Evolutionary conservation across 2,329 filamentous ascomycete genomes (phyloP).

Genomic region (Fusarium neocosmosporiellum): DNA sequence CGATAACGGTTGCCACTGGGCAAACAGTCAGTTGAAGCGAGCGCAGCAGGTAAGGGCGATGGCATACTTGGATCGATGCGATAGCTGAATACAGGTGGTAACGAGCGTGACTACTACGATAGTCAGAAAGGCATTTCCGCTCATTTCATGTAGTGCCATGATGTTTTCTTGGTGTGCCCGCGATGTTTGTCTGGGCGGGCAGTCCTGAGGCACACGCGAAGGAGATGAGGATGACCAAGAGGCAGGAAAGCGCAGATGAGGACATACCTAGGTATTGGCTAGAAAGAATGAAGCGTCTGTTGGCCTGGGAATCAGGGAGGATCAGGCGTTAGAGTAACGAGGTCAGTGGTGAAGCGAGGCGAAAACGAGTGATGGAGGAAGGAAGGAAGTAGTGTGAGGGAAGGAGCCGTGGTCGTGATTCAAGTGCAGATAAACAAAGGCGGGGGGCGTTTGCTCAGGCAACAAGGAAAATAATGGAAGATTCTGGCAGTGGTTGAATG

Average conservation of each 20-base stretch:
- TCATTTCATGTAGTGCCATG: background rate
- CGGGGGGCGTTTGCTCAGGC: background rate
- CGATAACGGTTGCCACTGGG: slow-evolving; percentile 43
- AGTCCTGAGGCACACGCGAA: background rate
- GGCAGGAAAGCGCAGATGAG: background rate
- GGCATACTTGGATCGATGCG: slow-evolving; percentile 30
- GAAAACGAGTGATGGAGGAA: slow-evolving; percentile 21
- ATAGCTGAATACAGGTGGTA: slow-evolving; percentile 19
- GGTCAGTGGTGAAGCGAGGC: slow-evolving; percentile 14
- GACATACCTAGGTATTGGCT: slow-evolving; percentile 17
- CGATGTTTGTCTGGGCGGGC: background rate
- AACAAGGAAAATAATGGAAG: background rate
- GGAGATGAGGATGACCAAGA: background rate
- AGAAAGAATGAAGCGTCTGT: slow-evolving; percentile 23
- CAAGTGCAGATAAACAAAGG: slow-evolving; percentile 22
- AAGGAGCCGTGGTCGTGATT: slow-evolving; percentile 13
- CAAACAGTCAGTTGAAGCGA: slow-evolving; percentile 24
- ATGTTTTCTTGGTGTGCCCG: background rate
- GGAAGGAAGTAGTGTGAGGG: slow-evolving; percentile 20
- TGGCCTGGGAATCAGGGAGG: slow-evolving; percentile 16
- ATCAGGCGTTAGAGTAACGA: slow-evolving; percentile 30
- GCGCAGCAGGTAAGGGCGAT: background rate
- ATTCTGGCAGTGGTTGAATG: slow-evolving; percentile 34
- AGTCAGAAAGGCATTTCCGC: slow-evolving; percentile 13
- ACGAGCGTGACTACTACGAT: slow-evolving; percentile 27